phyloP scores from a whole-genome alignment of 1,139 yeast species.

The Debaryomyces sp. region DNA sequence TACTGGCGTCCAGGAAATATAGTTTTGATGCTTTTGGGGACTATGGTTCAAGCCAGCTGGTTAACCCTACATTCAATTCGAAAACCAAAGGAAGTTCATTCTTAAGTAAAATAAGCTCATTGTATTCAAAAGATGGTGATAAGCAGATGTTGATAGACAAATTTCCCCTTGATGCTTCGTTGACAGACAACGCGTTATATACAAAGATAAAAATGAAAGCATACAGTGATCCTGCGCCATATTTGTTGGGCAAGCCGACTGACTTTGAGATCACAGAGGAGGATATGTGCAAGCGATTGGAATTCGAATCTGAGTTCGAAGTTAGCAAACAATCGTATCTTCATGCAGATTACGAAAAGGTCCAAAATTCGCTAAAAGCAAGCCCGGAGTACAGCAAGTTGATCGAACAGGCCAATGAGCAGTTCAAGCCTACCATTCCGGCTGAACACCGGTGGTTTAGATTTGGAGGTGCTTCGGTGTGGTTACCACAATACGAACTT shows the following conservation, averaged over 20 bases:
- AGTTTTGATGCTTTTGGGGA: background rate
- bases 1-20: background rate
- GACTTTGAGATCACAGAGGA: constrained; percentile 16
- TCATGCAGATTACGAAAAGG: constrained; percentile 19
- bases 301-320: constrained; percentile 17
- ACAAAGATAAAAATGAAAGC: constrained; percentile 12
- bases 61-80: background rate
- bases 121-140: background rate
- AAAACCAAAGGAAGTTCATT: constrained; percentile 2
- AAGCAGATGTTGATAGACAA: constrained; percentile 1
- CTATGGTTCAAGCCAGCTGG: background rate
- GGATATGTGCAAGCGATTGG: constrained; percentile 19
- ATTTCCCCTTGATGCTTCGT: constrained; percentile 14
- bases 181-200: constrained; percentile 7
- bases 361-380: constrained; percentile 18
- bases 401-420: constrained; percentile 19
- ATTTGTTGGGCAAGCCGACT: constrained; percentile 12
- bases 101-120: background rate
- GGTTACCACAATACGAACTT: constrained; percentile 32
- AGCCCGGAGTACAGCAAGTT: constrained; percentile 19
- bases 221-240: constrained; percentile 23
- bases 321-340: constrained; percentile 19
- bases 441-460: constrained; percentile 33
- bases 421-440: constrained; percentile 27
- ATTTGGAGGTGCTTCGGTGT: constrained; percentile 38